Evolutionary conservation across 2,329 filamentous ascomycete species (phyloP).

Genomic region (Fusarium abutilonis): DNA sequence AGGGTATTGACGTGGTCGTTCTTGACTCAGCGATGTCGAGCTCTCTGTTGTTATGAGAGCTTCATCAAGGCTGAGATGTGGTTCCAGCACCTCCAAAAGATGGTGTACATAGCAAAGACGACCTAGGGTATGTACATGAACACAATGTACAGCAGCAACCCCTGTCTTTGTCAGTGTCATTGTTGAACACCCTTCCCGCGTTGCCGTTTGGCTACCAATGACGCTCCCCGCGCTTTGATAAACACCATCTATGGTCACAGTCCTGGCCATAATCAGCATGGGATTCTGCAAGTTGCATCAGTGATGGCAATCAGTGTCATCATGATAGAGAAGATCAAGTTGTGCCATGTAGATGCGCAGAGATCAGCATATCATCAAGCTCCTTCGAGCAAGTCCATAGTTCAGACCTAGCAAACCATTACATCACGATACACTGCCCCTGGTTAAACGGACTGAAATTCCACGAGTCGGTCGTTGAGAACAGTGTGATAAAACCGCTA

Average conservation of each 20-base stretch:
- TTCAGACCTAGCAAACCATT: slow-evolving; percentile 6
- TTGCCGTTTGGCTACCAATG: background rate
- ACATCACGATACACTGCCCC: background rate
- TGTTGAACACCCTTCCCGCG: background rate
- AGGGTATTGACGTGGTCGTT: background rate
- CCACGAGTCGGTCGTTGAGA: slow-evolving; percentile 10
- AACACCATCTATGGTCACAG: background rate
- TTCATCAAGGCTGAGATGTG: no score
- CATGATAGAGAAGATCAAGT: background rate
- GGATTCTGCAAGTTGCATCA: slow-evolving; percentile 29
- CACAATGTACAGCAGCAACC: background rate
- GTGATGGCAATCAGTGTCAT: slow-evolving; percentile 9
- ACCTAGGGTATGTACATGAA: background rate
- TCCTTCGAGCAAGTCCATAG: slow-evolving; percentile 15
- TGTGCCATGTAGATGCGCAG: slow-evolving; percentile 1
- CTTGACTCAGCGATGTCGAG: background rate
- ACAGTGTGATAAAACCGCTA: background rate
- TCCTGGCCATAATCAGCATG: slow-evolving; percentile 6
- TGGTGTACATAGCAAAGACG: background rate
- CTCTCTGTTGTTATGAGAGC: background rate
- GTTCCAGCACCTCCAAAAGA: background rate
- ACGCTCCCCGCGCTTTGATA: background rate
- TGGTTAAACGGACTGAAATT: slow-evolving; percentile 9
- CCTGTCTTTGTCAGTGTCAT: slow-evolving; percentile 1
- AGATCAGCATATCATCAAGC: slow-evolving; percentile 15